Base-by-base conservation (phyloP, 257 asterid species). In the Jasminum sambac region DNA sequence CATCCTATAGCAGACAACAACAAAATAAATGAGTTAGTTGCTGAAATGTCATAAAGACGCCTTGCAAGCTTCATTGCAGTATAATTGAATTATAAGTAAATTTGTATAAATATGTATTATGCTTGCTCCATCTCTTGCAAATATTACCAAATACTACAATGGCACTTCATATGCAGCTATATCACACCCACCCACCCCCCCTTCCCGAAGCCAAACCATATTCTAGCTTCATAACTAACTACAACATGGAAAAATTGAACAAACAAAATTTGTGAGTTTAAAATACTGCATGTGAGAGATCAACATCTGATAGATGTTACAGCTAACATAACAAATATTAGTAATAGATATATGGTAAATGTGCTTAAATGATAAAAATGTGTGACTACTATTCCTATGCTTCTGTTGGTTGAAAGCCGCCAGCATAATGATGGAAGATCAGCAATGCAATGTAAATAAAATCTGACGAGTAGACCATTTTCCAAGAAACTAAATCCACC, bases 1-100 rank as follows among this genome's bases (percentile, higher is more conserved):
- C 96, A 90, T 90, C 90, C 98, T 93, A 75, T 17, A 64, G 76
- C 6, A 74, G 26, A 58, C 37, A 72, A 50, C 55, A 71, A 17
- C 37, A 16, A 77, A 65, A 57, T 50, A 36, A 34, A 52, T 5
- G 67, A 61, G 44, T 68, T 16, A 63, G 55, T 41, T 43, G 39
- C 26, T 23, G 62, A 19, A 55, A 55, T 26, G n/a, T 37, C 11
- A 24, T 23, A 11, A 63, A 38, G 42, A 17, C 48, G 36, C 42
- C 41, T 2, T 26, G 11, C 30, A 48, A 12, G 55, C 59, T 59
- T 58, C 36, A 23, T 55, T 21, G 34, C 1, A 55, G n/a, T 19
- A 55, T 21, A 23, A 55, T 34, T 6, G 36, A 21, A 0, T 52
- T 23, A 48, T 55, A 9, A 55, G 36, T 19, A 23, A 23, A 55